Percentiles rank a stretch among this genome's conserved stretches.
phyloP scores from a whole-genome alignment of 768 basidiomycete species.

The Naganishia vaughanmartiniae region DNA sequence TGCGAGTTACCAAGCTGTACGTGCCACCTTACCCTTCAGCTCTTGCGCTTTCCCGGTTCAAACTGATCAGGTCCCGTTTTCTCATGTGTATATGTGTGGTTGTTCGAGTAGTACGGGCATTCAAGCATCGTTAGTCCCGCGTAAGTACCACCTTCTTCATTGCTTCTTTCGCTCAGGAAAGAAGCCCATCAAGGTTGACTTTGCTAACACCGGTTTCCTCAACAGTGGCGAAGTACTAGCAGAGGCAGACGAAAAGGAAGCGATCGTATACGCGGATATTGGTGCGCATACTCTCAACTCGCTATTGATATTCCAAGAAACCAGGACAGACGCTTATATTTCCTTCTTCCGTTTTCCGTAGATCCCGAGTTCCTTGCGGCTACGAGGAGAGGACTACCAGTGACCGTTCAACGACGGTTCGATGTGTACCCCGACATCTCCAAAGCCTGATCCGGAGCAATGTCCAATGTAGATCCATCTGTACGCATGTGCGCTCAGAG shows the following conservation, averaged over 20 bases:
- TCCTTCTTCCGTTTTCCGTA: constrained; percentile 42
- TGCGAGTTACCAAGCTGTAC: constrained; percentile 75
- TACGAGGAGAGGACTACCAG: constrained; percentile 79
- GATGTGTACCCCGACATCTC: constrained; percentile 81
- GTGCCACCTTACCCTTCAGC: constrained; percentile 1
- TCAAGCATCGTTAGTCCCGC: constrained; percentile 86
- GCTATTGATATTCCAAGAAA: constrained; percentile 14
- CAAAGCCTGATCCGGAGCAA: background rate
- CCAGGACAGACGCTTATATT: constrained; percentile 34
- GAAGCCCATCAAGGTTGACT: background rate
- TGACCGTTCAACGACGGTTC: constrained; percentile 85
- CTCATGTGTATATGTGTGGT: background rate
- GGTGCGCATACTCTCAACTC: constrained; percentile 59
- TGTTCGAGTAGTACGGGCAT: constrained; percentile 58
- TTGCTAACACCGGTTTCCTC: background rate
- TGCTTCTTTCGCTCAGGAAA: background rate
- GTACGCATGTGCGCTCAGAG: too few species aligned
- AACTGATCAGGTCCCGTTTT: background rate
- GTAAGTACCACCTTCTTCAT: constrained; percentile 55
- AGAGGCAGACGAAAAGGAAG: constrained; percentile 73
- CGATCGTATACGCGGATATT: constrained; percentile 74
- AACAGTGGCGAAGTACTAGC: constrained; percentile 69
- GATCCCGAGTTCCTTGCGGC: constrained; percentile 65
- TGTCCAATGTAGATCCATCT: too few species aligned
- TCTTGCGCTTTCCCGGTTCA: background rate